Base-by-base conservation (phyloP, 1,139 yeast species). In the Arxiozyma heterogenica region DNA sequence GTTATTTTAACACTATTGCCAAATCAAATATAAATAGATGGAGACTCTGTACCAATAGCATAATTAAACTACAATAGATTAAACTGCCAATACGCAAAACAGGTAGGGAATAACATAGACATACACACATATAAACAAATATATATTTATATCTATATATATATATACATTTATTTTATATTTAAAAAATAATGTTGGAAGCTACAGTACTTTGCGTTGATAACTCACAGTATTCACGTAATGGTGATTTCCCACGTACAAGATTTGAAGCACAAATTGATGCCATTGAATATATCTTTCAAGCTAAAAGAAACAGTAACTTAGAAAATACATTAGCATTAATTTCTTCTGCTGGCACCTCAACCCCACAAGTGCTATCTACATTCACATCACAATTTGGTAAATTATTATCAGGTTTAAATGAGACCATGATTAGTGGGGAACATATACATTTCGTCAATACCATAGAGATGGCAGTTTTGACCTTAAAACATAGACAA, bases 181-280 rank as follows among this genome's bases (percentile, higher is more conserved):
- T 12, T 34, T 15, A 34, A 12, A 15, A 12, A 34, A 3, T 15
- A 4, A 96, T 85, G 61, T 81, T 91, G 66, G 98, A 93, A 74
- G 98, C 98, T 59, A 87, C 97, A 21, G 91, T 93, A 88, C 81
- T 93, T 61, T 89, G 90, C 64, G 81, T 93, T 66, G 98, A 94
- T 74, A 91, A 90, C 77, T 89, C 97, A 56, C 98, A 94, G 73
- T 93, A 79, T 71, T 87, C 91, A 82, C 80, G 98, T 66, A 93
- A 93, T 69, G 98, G 98, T 45, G 98, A 94, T 71, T 94, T 84
- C 67, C 78, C 89, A 50, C 83, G 95, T 34, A 84, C 94, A 25
- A 80, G 98, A 65, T 91, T 85, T 68, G 95, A 86, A 58, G 97
- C 98, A 1, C 97, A 94, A 71, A 76, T 86, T 59, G 95, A 94